Conservation (phyloP, 2,329 filamentous ascomycete genomes). For the Venturia effusa region DNA sequence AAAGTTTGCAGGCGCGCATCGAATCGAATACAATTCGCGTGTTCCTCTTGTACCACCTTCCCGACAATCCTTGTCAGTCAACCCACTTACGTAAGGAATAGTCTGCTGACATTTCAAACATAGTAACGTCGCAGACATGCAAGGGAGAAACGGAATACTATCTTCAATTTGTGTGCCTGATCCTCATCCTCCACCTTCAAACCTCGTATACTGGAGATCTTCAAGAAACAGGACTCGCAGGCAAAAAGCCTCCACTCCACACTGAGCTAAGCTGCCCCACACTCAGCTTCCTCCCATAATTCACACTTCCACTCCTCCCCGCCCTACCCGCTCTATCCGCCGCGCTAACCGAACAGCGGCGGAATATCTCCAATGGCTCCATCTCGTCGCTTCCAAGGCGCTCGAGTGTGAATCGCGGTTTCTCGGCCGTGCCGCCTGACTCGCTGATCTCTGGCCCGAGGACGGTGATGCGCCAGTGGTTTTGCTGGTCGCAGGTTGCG, state of each 20-base stretch:
- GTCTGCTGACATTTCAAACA: no score
- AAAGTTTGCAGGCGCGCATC: no score
- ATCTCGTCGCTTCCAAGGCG: background rate
- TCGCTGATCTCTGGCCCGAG: background rate
- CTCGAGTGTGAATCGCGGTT: slow-evolving; percentile 3
- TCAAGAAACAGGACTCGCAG: background rate
- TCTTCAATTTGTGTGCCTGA: no score
- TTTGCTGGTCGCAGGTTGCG: slow-evolving; percentile 2
- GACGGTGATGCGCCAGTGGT: slow-evolving; percentile 8
- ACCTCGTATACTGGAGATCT: background rate
- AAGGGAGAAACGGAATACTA: no score
- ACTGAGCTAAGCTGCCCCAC: slow-evolving; percentile 4
- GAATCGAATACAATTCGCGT: no score
- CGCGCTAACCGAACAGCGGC: background rate
- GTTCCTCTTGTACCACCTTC: no score
- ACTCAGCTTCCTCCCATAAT: slow-evolving; percentile 8
- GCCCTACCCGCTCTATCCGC: background rate
- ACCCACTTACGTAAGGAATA: no score
- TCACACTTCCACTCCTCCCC: slow-evolving; percentile 2
- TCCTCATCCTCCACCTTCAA: no score
- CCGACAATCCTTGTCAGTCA: no score
- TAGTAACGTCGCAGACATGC: no score
- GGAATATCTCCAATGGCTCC: background rate
- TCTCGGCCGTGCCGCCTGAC: background rate
- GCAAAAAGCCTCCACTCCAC: background rate